Base-by-base conservation (phyloP, 495 filamentous ascomycete species). In the Aspergillus leporis region DNA sequence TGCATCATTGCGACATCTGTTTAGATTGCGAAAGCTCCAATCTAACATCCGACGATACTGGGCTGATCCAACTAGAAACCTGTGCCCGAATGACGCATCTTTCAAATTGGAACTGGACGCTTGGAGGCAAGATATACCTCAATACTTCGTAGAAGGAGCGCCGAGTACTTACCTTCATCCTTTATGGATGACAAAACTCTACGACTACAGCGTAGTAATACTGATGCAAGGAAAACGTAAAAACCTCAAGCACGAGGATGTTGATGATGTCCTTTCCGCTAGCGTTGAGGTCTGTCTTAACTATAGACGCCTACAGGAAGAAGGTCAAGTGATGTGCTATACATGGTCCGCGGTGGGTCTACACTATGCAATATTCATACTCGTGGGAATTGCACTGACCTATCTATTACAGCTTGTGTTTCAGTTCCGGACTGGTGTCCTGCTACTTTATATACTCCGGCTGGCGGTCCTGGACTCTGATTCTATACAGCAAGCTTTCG, bases 321-420 rank as follows among this genome's bases (percentile, higher is more conserved):
- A 71, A 58, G 70, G 70, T 10, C 70, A 73, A 55, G 67, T 71
- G 14, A 62, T 71, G 61, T 73, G 70, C 28, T 73, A 67, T 63
- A 73, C 70, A 0, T 73, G 70, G 70, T 71, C 70, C 59, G 69
- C 70, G 41, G 70, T 73, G 58, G 56, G 70, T 63, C 52, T 31
- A 4, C 9, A 3, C 10, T 16, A 19, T 23, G 10, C 16, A 18
- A 14, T 8, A 45, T 16, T 16, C 23, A 2, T 34, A 5, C 41
- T n/a, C 19, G 9, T 14, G 28, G 23, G 7, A 28, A 48, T 18
- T 22, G 51, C 18, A 25, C 61, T 65, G 23, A 66, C 43, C 23
- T 23, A 16, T 25, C 28, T 10, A 45, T 22, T 22, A 22, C 16
- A 73, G 69, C 67, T 73, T 48, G 67, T 73, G 0, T 73, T 71